Conservation (phyloP, 1,284 basidiomycete genomes). For the Paramarasmius palmivorus region DNA sequence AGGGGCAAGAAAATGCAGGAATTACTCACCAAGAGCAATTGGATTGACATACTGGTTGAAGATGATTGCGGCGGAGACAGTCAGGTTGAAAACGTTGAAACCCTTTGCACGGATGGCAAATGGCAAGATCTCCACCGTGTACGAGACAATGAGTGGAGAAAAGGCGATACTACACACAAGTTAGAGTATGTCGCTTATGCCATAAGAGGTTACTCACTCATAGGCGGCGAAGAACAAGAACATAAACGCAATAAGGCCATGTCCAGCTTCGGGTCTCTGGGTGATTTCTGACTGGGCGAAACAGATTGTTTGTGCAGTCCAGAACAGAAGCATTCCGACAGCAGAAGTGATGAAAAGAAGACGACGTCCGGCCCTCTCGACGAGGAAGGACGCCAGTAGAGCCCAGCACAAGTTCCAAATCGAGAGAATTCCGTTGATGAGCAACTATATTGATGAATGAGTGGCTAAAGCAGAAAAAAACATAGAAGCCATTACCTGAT, state of each 20-base stretch:
- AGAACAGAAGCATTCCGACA: conserved; percentile 71
- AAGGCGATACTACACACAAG: conserved; percentile 61
- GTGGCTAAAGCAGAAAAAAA: too few relatives aligned
- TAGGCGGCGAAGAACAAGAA: conserved; percentile 73
- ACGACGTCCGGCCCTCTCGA: conserved; percentile 62
- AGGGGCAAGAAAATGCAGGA: background rate
- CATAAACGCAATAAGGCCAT: conserved; percentile 44
- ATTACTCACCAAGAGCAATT: conserved; percentile 48
- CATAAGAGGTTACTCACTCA: conserved; percentile 42
- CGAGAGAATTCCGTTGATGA: conserved; percentile 74
- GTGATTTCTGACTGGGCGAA: conserved; percentile 47
- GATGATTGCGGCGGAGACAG: conserved; percentile 63
- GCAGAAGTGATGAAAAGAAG: conserved; percentile 65
- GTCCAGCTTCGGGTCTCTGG: too few relatives aligned
- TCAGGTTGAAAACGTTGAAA: conserved; percentile 70
- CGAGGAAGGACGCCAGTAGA: conserved; percentile 53
- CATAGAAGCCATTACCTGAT: too few relatives aligned
- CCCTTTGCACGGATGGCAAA: conserved; percentile 76
- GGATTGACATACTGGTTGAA: conserved; percentile 86
- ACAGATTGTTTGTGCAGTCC: conserved; percentile 71
- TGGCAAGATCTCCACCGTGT: conserved; percentile 75
- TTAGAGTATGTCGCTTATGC: conserved; percentile 5
- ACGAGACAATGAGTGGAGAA: conserved; percentile 72
- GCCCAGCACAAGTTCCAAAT: conserved; percentile 77
- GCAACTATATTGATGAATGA: conserved; percentile 51